Percentiles rank a stretch among this genome's conserved stretches.
phyloP scores from a whole-genome alignment of 1,284 basidiomycete genomes.

The Dichomitus squalens region DNA sequence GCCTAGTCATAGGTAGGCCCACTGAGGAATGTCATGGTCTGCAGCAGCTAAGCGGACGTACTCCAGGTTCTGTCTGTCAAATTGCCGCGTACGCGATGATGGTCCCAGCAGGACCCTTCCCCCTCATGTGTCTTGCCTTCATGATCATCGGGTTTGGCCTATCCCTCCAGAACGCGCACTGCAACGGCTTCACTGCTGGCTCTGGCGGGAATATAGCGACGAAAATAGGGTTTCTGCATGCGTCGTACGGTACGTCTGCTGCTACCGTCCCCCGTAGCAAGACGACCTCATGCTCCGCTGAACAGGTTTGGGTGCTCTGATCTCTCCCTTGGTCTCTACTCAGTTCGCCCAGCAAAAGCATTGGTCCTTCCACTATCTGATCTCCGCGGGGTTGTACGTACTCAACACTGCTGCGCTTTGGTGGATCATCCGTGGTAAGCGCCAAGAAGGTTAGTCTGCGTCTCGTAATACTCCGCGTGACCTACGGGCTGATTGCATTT shows the following conservation, averaged over 20 bases:
- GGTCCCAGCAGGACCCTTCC: constrained; percentile 65
- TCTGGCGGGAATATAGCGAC: constrained; percentile 45
- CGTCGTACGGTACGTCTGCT: constrained; percentile 37
- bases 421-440: constrained; percentile 54
- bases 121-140: constrained; percentile 60
- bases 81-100: constrained; percentile 56
- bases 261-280: no score
- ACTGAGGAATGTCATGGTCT: background rate
- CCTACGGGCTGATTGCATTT: background rate
- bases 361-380: constrained; percentile 68
- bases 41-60: background rate
- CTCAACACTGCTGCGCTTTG: constrained; percentile 47
- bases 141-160: constrained; percentile 66
- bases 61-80: constrained; percentile 35
- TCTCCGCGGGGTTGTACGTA: constrained; percentile 54
- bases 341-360: constrained; percentile 53
- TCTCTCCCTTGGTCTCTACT: constrained; percentile 61
- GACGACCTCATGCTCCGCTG: no score
- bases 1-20: constrained; percentile 21
- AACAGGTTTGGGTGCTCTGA: constrained; percentile 58
- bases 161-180: constrained; percentile 55
- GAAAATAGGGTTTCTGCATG: constrained; percentile 67
- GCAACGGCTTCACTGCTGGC: constrained; percentile 52
- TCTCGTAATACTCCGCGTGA: background rate
- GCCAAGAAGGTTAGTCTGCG: constrained; percentile 46